Conservation (phyloP, 129 eudicot species). For the Pseudognaphalium luteoalbum region DNA sequence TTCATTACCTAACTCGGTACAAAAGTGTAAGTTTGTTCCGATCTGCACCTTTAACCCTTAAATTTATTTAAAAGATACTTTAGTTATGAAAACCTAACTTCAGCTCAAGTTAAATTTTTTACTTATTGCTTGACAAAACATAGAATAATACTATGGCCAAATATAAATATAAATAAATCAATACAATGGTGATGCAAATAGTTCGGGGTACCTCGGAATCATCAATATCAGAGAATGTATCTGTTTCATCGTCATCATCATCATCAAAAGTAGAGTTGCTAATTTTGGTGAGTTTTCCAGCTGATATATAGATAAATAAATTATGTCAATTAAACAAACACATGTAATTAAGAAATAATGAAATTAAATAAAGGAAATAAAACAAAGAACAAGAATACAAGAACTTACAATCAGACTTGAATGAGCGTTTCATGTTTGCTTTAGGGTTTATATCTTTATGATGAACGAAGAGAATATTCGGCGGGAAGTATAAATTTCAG, state of each 20-base stretch:
- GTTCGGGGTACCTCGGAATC: conserved; percentile 49
- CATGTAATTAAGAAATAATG: neutral
- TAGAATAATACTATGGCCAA: too few species aligned
- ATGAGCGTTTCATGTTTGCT: neutral
- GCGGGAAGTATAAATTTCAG: too few species aligned
- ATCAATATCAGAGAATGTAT: conserved; percentile 52
- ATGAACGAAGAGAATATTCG: too few species aligned
- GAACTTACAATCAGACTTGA: neutral
- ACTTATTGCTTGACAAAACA: neutral
- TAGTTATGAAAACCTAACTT: neutral
- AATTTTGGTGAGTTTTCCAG: conserved; percentile 10
- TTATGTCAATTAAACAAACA: neutral
- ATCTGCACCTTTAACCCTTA: too few species aligned
- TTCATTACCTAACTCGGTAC: too few species aligned
- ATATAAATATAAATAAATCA: neutral
- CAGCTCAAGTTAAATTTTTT: too few species aligned
- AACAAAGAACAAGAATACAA: too few species aligned
- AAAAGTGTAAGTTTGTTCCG: too few species aligned
- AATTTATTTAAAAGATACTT: too few species aligned
- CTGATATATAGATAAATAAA: neutral
- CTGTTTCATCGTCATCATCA: conserved; percentile 35
- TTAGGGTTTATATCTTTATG: too few species aligned
- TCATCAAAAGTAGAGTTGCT: conserved; percentile 13
- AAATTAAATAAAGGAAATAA: neutral
- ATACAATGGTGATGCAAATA: neutral